Evolutionary conservation across 768 basidiomycete species (phyloP).

Genomic region (Hydnum rufescens): DNA sequence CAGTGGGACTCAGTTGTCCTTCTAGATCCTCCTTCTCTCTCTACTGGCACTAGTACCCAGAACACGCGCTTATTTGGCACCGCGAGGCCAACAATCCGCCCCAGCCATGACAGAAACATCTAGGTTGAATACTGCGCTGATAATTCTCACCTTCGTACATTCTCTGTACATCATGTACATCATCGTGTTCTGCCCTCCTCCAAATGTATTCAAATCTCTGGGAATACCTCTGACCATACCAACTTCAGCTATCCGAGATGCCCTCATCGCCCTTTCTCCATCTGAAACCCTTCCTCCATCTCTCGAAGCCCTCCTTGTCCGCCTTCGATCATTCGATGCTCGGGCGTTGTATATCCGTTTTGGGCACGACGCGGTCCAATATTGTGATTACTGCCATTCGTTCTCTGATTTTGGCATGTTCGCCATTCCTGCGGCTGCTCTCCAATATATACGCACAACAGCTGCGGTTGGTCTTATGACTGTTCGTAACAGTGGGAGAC

Average conservation of each 20-base stretch:
- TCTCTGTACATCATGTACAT: conserved; percentile 30
- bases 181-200: conserved; percentile 29
- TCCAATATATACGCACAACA: conserved; percentile 40
- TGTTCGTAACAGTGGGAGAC: conserved; percentile 21
- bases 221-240: conserved; percentile 34
- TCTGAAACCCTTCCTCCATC: conserved; percentile 2
- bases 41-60: too few species aligned
- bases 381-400: conserved; percentile 46
- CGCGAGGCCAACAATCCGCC: not conserved
- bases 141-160: conserved; percentile 17
- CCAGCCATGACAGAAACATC: not conserved
- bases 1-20: too few species aligned
- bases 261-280: conserved; percentile 22
- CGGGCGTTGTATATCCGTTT: conserved; percentile 47
- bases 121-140: not conserved
- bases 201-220: conserved; percentile 42
- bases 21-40: too few species aligned
- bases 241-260: conserved; percentile 29
- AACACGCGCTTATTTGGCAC: too few species aligned
- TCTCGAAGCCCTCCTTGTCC: conserved; percentile 32
- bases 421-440: conserved; percentile 31
- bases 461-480: conserved; percentile 33
- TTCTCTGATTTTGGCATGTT: conserved; percentile 40
- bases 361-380: conserved; percentile 42
- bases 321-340: conserved; percentile 35